These are phyloP conservation scores for Elongisporangium anandrum DNA, from an alignment of 352 stramenopile genomes.

Conservation along the genomic window DNA sequence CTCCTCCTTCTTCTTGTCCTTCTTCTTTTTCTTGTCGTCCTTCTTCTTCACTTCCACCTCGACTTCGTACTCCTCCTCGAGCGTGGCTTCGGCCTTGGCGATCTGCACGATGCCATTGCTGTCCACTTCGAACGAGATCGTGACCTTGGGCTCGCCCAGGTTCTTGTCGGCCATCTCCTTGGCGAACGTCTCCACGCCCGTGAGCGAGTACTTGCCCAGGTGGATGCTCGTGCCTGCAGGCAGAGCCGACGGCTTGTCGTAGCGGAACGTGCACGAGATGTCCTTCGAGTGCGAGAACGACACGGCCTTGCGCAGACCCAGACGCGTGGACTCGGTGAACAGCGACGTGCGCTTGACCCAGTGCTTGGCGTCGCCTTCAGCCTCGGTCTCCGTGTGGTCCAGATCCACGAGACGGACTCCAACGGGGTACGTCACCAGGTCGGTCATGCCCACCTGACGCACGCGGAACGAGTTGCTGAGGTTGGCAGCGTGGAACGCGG, in stretches of 20 bases:
- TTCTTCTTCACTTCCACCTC: conserved; percentile 60
- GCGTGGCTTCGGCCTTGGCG: conserved; percentile 90
- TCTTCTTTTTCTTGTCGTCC: conserved; percentile 48
- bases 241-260: conserved; percentile 85
- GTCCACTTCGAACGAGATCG: conserved; percentile 92
- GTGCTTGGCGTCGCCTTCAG: conserved; percentile 51
- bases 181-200: conserved; percentile 88
- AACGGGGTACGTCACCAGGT: conserved; percentile 90
- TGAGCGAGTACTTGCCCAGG: conserved; percentile 92
- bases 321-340: conserved; percentile 80
- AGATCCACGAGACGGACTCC: conserved; percentile 83
- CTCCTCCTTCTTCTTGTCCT: conserved; percentile 30
- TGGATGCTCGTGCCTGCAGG: conserved; percentile 58
- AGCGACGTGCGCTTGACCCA: conserved; percentile 92
- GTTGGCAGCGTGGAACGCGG: conserved; percentile 95
- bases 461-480: conserved; percentile 95
- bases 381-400: conserved; percentile 38
- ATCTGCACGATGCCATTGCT: conserved; percentile 89
- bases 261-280: conserved; percentile 89
- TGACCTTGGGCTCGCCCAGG: conserved; percentile 90
- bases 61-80: conserved; percentile 83
- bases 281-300: conserved; percentile 93
- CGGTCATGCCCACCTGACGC: conserved; percentile 92
- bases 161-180: conserved; percentile 88
- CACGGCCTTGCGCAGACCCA: conserved; percentile 93